These are phyloP conservation scores for Paecilomyces dactylethromorphus DNA, from an alignment of 2,329 filamentous ascomycete species.

Conservation along the genomic window DNA sequence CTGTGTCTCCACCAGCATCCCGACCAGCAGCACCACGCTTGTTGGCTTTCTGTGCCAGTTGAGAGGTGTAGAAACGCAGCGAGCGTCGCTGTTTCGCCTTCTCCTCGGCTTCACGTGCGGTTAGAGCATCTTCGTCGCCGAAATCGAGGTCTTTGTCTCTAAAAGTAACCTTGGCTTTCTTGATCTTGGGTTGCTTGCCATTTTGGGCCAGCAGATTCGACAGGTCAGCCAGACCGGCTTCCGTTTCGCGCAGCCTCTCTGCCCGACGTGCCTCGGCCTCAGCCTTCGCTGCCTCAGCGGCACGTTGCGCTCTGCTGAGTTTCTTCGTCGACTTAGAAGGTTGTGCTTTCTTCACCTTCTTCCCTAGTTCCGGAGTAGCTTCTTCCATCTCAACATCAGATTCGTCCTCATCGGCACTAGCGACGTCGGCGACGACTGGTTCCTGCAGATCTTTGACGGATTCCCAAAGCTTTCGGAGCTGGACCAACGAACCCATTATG, in stretches of 20 bases:
- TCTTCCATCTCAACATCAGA: conserved; percentile 19
- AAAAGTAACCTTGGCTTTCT: conserved; percentile 23
- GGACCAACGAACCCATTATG: conserved; percentile 78
- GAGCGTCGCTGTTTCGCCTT: conserved; percentile 88
- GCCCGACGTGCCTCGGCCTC: conserved; percentile 48
- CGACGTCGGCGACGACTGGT: conserved; percentile 31
- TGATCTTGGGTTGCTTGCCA: conserved; percentile 39
- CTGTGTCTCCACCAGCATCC: conserved; percentile 52
- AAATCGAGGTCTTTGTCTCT: conserved; percentile 68
- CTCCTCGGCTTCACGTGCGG: conserved; percentile 71
- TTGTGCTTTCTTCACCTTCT: conserved; percentile 31
- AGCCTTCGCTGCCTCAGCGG: conserved; percentile 47
- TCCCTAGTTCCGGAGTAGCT: conserved; percentile 22
- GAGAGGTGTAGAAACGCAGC: conserved; percentile 94
- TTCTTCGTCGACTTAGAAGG: conserved; percentile 35
- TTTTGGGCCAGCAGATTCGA: conserved; percentile 51
- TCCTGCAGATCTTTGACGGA: conserved; percentile 61
- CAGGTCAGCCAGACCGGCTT: conserved; percentile 69
- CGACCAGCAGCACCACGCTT: conserved; percentile 61
- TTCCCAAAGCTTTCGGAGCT: conserved; percentile 75
- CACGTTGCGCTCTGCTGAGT: conserved; percentile 43
- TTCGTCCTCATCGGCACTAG: conserved; percentile 8
- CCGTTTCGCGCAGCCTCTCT: conserved; percentile 49
- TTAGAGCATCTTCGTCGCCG: conserved; percentile 78
- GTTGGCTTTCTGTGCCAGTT: conserved; percentile 91